Evolutionary conservation across 2,329 filamentous ascomycete genomes (phyloP).

Genomic region (Pestalotiopsis sp.): DNA sequence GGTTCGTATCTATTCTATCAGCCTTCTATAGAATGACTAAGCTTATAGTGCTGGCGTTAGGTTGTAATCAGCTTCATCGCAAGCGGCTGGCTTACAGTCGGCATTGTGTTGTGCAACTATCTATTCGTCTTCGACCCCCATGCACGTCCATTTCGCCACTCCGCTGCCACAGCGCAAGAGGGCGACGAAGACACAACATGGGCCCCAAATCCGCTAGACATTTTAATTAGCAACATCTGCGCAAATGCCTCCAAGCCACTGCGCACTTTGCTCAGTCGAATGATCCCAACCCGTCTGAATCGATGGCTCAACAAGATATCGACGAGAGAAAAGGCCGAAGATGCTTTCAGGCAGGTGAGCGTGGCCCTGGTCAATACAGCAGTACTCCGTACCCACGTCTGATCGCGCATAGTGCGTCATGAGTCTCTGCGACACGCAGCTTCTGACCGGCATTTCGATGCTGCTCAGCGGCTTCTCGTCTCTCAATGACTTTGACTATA

Average conservation of each 20-base stretch:
- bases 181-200: neutral
- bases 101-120: constrained; percentile 8
- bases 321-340: constrained; percentile 3
- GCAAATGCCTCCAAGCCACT: neutral
- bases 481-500: neutral
- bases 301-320: neutral
- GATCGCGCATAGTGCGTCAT: neutral
- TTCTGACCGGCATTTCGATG: constrained; percentile 8
- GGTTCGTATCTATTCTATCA: constrained; percentile 1
- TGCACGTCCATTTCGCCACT: neutral
- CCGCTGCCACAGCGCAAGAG: neutral
- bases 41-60: neutral
- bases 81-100: constrained; percentile 5
- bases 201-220: neutral
- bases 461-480: constrained; percentile 7
- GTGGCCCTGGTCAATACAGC: neutral
- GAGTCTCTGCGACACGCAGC: constrained; percentile 7
- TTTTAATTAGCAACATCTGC: neutral
- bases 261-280: neutral
- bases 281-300: neutral
- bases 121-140: constrained; percentile 10
- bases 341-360: constrained; percentile 9
- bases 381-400: neutral
- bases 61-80: constrained; percentile 8
- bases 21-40: neutral